Conservation (phyloP, 2,329 filamentous ascomycete species). For the Diplodia mutila region DNA sequence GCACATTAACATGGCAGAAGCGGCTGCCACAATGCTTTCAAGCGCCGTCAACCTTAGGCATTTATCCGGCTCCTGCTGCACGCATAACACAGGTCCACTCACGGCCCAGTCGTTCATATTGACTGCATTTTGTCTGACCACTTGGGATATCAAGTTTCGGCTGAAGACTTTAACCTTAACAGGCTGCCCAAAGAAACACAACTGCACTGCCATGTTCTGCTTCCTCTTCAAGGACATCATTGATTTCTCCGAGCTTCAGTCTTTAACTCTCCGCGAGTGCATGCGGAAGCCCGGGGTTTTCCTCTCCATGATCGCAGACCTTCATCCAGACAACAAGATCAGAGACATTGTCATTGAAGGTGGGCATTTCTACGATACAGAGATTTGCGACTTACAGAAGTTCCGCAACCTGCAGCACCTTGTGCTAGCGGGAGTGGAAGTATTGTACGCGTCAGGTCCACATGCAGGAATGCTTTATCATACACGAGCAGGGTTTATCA, state of each 20-base stretch:
- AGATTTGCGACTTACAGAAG: not conserved
- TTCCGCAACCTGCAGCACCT: not conserved
- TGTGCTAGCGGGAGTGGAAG: too few relatives aligned
- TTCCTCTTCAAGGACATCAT: not conserved
- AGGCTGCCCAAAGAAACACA: not conserved
- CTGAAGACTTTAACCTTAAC: not conserved
- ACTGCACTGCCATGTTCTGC: not conserved
- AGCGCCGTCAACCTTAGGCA: not conserved
- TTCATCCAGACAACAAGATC: not conserved
- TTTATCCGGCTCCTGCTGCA: not conserved
- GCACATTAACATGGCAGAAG: not conserved
- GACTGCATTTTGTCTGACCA: not conserved
- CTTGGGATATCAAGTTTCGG: not conserved
- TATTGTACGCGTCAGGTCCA: too few relatives aligned
- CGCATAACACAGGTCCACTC: not conserved
- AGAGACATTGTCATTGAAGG: slow-evolving; percentile 21
- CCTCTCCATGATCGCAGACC: not conserved
- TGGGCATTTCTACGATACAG: not conserved
- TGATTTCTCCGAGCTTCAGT: not conserved
- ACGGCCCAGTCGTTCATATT: not conserved
- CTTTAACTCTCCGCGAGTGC: not conserved
- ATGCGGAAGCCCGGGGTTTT: not conserved
- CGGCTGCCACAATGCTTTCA: not conserved
- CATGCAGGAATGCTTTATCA: too few relatives aligned
- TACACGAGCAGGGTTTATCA: too few relatives aligned